Conservation (phyloP, 2,329 filamentous ascomycete genomes). For the Purpureocillium lavendulum region DNA sequence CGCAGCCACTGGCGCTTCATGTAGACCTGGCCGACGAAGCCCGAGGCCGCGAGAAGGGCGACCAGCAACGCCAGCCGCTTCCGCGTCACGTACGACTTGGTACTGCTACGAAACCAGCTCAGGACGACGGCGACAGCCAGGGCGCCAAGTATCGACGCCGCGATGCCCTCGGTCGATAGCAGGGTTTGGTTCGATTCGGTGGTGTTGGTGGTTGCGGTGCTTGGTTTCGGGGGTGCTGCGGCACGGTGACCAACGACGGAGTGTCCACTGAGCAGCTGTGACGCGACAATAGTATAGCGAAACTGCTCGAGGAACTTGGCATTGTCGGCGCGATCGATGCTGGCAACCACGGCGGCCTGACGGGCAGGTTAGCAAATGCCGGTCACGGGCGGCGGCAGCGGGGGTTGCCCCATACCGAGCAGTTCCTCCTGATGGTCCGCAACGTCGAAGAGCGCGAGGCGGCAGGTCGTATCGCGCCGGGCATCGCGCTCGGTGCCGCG, state of each 20-base stretch:
- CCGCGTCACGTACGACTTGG: slow-evolving; percentile 44
- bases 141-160: slow-evolving; percentile 44
- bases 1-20: slow-evolving; percentile 74
- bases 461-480: too few relatives aligned
- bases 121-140: slow-evolving; percentile 62
- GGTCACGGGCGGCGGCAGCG: neutral
- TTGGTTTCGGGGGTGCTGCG: slow-evolving; percentile 10
- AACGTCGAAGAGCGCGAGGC: slow-evolving; percentile 28
- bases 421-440: slow-evolving; percentile 38
- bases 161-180: slow-evolving; percentile 33
- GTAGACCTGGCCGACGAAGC: slow-evolving; percentile 56
- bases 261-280: slow-evolving; percentile 73
- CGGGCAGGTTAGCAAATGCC: slow-evolving; percentile 2
- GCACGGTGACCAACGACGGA: slow-evolving; percentile 33
- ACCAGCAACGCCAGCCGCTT: slow-evolving; percentile 43
- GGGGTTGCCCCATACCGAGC: slow-evolving; percentile 33
- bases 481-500: slow-evolving; percentile 32
- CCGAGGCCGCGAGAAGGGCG: slow-evolving; percentile 43
- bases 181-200: slow-evolving; percentile 16
- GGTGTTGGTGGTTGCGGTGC: slow-evolving; percentile 7
- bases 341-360: slow-evolving; percentile 62
- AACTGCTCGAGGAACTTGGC: slow-evolving; percentile 85
- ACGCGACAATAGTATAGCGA: slow-evolving; percentile 86
- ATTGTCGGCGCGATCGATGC: slow-evolving; percentile 70
- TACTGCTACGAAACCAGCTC: slow-evolving; percentile 56